phyloP scores from a whole-genome alignment of 129 eudicot species.

The Artemisia tridentata region DNA sequence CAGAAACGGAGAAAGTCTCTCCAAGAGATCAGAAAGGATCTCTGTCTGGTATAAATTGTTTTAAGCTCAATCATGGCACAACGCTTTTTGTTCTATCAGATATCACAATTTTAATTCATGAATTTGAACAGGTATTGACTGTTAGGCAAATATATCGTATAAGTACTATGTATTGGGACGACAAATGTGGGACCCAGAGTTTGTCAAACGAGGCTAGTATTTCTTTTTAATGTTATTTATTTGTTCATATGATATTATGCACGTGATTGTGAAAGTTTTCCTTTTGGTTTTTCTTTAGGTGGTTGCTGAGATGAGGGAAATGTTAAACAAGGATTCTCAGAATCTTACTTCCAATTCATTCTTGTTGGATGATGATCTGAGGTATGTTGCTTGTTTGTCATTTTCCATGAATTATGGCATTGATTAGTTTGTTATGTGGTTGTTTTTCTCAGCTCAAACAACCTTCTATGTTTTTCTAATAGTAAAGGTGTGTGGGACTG shows the following conservation, averaged over 20 bases:
- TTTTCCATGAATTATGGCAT: no score
- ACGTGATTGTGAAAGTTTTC: slow-evolving; percentile 12
- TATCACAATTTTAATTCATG: neutral
- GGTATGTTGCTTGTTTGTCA: slow-evolving; percentile 40
- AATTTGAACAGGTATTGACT: slow-evolving; percentile 72
- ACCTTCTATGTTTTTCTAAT: no score
- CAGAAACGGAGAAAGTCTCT: slow-evolving; percentile 94
- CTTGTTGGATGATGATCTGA: slow-evolving; percentile 93
- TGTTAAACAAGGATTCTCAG: slow-evolving; percentile 79
- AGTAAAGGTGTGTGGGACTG: no score
- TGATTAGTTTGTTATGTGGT: no score
- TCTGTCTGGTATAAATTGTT: slow-evolving; percentile 77
- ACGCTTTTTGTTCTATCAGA: neutral
- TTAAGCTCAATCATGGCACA: slow-evolving; percentile 34
- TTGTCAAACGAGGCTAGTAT: slow-evolving; percentile 84
- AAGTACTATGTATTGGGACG: slow-evolving; percentile 99
- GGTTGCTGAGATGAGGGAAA: slow-evolving; percentile 92
- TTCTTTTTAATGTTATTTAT: neutral
- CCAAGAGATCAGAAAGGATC: slow-evolving; percentile 93
- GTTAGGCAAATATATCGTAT: slow-evolving; percentile 95
- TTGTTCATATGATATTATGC: neutral
- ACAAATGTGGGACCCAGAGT: slow-evolving; percentile 97
- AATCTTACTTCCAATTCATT: slow-evolving; percentile 93
- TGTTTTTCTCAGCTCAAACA: no score
- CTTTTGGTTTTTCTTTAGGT: slow-evolving; percentile 65